These are phyloP conservation scores for Suhomyces vadensis DNA, from an alignment of 805 yeast species.

Conservation along the genomic window DNA sequence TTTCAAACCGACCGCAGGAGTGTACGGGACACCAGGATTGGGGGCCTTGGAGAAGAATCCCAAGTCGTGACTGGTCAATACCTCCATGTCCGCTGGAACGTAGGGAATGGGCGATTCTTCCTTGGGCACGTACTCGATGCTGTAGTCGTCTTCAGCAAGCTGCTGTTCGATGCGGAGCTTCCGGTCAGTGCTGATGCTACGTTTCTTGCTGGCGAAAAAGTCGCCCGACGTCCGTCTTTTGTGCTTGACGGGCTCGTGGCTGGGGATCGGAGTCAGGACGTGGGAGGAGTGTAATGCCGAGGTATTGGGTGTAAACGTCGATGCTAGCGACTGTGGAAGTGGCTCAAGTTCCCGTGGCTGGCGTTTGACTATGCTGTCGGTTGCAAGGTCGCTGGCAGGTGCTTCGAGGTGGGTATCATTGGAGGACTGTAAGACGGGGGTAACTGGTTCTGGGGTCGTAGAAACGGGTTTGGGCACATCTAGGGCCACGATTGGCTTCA, in stretches of 20 bases:
- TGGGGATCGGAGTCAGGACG: neutral
- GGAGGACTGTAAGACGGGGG: too few species aligned
- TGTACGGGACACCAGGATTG: neutral
- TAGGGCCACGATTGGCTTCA: too few species aligned
- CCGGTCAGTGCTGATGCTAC: neutral
- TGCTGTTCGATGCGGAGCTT: conserved; percentile 11
- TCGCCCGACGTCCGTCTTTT: neutral
- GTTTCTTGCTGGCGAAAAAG: neutral
- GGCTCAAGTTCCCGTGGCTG: neutral
- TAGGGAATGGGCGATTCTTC: conserved; percentile 39
- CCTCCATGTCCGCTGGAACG: conserved; percentile 47
- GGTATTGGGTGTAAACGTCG: neutral
- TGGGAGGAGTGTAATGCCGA: neutral
- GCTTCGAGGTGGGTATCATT: neutral
- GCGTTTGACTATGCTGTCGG: neutral
- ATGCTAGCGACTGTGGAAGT: neutral
- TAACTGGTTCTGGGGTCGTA: neutral
- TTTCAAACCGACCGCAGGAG: conserved; percentile 16
- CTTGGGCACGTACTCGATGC: conserved; percentile 51
- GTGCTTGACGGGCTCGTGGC: neutral
- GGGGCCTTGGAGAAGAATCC: conserved; percentile 23
- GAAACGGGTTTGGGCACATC: too few species aligned
- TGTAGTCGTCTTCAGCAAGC: conserved; percentile 33
- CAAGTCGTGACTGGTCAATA: conserved; percentile 31
- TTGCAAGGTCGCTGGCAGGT: neutral